Base-by-base conservation (phyloP, 1,284 basidiomycete species). In the Dichomitus squalens region DNA sequence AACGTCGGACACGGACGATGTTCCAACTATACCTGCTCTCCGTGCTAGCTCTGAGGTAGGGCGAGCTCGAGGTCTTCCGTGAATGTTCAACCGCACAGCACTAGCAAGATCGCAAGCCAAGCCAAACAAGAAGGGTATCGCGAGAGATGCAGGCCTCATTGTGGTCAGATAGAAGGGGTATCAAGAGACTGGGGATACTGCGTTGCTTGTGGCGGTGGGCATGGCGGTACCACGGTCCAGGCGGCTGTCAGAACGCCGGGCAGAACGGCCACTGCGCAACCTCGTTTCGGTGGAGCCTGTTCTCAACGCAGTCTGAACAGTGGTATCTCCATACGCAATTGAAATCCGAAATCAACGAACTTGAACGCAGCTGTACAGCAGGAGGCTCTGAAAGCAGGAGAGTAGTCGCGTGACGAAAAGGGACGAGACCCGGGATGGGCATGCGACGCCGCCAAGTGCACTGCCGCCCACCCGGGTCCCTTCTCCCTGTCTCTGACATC, bases 71-170 rank as follows among this genome's bases (percentile, higher is more conserved):
- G 59, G 59, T 36, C 57, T 55, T 2, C 61, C 68, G 16, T 52
- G 63, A 18, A 68, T 36, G 29, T 57, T 60, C 9, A 71, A 53
- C 7, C 64, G 63, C 25, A 62, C 49, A n/a, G 69, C 69, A 44
- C 58, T 41, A 11, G 58, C 63, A 50, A 68, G 52, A 47, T 69
- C 66, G 9, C 35, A 41, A n/a, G 61, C 52, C 29, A 59, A 64
- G 18, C 62, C 59, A 2, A 68, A 54, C 43, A 65, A 44, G 44
- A 67, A 57, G 9, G 68, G 52, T 27, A 64, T 25, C 9, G 58
- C 53, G 20, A 63, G 52, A 11, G 46, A 40, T 20, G 57, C 48
- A 49, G 63, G 58, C 61, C 58, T 68, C 63, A 70, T 68, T 51
- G 52, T 31, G 39, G 50, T 47, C 29, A 29, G 12, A 27, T 18